Conservation (phyloP, 2,329 filamentous ascomycete species). For the Mycosphaerella sp. region DNA sequence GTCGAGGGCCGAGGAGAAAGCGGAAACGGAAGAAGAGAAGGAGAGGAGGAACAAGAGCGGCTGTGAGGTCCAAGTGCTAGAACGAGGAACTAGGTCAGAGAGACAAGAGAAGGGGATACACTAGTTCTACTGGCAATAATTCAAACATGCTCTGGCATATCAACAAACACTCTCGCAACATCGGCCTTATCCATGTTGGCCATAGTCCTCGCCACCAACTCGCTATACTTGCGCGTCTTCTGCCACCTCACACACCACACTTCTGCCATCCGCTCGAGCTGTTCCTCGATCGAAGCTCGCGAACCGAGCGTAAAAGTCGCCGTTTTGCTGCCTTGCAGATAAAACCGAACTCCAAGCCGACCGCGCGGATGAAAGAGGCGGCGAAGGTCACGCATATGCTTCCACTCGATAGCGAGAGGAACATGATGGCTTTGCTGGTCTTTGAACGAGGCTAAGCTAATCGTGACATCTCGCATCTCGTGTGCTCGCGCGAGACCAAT, state of each 20-base stretch:
- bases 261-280: slow-evolving; percentile 17
- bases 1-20: background rate
- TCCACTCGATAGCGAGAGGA: slow-evolving; percentile 16
- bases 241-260: slow-evolving; percentile 18
- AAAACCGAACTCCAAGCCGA: slow-evolving; percentile 16
- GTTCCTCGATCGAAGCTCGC: slow-evolving; percentile 8
- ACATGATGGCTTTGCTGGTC: background rate
- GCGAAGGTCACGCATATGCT: slow-evolving; percentile 15
- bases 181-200: slow-evolving; percentile 18
- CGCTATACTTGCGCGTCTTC: slow-evolving; percentile 15
- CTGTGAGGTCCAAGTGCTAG: too few relatives aligned
- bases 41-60: background rate
- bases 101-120: too few relatives aligned
- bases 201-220: slow-evolving; percentile 12
- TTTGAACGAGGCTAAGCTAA: slow-evolving; percentile 19
- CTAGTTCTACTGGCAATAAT: background rate
- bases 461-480: slow-evolving; percentile 20
- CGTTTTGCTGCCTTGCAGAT: slow-evolving; percentile 16
- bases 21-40: background rate
- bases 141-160: slow-evolving; percentile 16
- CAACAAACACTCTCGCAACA: slow-evolving; percentile 16
- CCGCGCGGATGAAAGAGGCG: slow-evolving; percentile 19
- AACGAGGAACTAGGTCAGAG: too few relatives aligned
- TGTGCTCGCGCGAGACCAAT: slow-evolving; percentile 15
- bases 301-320: slow-evolving; percentile 16